Conservation (phyloP, 352 stramenopile species). For the Pythium pyrilobum region DNA sequence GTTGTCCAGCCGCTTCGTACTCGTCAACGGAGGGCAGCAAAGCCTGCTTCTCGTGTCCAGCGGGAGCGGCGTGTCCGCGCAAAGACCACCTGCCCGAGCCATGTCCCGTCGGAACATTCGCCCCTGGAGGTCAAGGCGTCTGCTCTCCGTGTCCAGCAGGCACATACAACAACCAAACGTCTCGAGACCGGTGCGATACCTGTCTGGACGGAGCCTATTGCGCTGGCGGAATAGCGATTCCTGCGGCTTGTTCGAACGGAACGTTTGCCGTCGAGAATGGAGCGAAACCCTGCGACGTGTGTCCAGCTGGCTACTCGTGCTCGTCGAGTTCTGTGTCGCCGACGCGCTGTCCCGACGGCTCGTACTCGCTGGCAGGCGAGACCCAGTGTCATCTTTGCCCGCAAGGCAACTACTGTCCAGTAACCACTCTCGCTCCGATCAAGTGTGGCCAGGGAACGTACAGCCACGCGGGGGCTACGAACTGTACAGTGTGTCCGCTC, state of each 20-base stretch:
- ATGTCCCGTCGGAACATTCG: constrained; percentile 17
- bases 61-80: constrained; percentile 5
- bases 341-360: constrained; percentile 22
- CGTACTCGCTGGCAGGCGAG: constrained; percentile 39
- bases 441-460: constrained; percentile 14
- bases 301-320: constrained; percentile 35
- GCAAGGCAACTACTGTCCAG: constrained; percentile 26
- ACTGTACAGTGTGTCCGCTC: constrained; percentile 39
- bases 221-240: constrained; percentile 20
- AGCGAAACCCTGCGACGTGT: constrained; percentile 28
- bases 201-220: constrained; percentile 57
- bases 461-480: constrained; percentile 25
- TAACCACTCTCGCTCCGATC: not conserved
- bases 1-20: constrained; percentile 43
- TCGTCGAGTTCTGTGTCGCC: not conserved
- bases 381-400: constrained; percentile 33
- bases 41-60: constrained; percentile 24
- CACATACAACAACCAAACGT: constrained; percentile 23
- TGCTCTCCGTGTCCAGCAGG: constrained; percentile 33
- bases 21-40: constrained; percentile 24
- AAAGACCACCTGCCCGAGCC: not conserved
- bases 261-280: constrained; percentile 26
- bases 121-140: not conserved
- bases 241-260: constrained; percentile 26
- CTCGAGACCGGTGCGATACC: constrained; percentile 4